Percentiles rank a stretch among this genome's conserved stretches.
phyloP scores from a whole-genome alignment of 2,329 filamentous ascomycete species.

The Epicoccum nigrum region DNA sequence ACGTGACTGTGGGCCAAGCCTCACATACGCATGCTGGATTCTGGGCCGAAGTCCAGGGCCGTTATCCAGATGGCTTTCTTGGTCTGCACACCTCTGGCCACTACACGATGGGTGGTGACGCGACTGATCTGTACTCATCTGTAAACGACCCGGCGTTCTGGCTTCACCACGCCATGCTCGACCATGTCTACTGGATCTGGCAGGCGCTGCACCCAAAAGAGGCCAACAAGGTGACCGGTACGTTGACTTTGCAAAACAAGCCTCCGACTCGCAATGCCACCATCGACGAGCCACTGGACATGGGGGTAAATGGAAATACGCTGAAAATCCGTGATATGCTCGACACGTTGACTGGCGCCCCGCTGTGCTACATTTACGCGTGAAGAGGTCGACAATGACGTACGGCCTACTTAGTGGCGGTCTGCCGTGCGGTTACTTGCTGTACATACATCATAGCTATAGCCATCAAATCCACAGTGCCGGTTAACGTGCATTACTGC shows the following conservation, averaged over 20 bases:
- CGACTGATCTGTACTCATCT: conserved; percentile 53
- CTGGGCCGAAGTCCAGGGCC: conserved; percentile 35
- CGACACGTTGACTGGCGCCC: background rate
- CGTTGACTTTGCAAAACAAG: background rate
- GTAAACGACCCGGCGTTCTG: conserved; percentile 55
- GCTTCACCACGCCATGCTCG: conserved; percentile 56
- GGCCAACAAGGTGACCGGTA: background rate
- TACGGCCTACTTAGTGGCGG: no score
- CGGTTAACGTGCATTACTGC: no score
- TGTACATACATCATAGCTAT: no score
- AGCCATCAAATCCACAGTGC: no score
- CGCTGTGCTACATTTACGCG: background rate
- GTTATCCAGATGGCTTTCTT: conserved; percentile 31
- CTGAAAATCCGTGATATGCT: background rate
- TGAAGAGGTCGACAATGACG: no score
- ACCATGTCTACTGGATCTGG: conserved; percentile 59
- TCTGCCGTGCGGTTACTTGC: no score
- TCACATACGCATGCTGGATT: conserved; percentile 33
- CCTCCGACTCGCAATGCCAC: background rate
- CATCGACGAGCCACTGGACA: background rate
- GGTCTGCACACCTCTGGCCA: conserved; percentile 55
- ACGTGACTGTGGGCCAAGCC: conserved; percentile 32
- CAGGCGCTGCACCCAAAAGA: conserved; percentile 39
- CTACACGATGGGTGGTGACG: conserved; percentile 53
- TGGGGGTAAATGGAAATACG: background rate